Conservation (phyloP, 345 rosid genomes). For the Acer negundo region DNA sequence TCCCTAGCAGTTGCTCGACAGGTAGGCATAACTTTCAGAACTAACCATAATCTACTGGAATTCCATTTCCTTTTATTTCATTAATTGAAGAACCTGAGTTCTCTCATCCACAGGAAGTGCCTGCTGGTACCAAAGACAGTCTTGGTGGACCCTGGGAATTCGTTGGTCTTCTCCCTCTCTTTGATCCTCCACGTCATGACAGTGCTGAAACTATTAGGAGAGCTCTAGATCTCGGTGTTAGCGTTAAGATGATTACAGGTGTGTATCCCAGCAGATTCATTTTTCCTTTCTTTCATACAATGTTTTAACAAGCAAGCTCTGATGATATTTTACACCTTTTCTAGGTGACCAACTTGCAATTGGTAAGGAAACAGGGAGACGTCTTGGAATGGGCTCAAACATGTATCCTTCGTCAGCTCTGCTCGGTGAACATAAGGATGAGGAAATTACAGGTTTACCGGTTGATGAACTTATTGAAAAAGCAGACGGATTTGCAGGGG, state of each 20-base stretch:
- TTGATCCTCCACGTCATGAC: slow-evolving; percentile 83
- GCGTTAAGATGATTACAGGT: slow-evolving; percentile 86
- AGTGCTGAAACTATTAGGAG: slow-evolving; percentile 74
- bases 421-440: slow-evolving; percentile 66
- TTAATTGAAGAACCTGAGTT: background rate
- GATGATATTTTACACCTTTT: background rate
- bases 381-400: slow-evolving; percentile 98
- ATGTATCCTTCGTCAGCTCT: slow-evolving; percentile 94
- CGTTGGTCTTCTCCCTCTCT: slow-evolving; percentile 75
- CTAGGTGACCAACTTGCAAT: slow-evolving; percentile 93
- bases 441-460: slow-evolving; percentile 46
- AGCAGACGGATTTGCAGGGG: slow-evolving; percentile 95
- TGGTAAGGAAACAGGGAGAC: slow-evolving; percentile 90
- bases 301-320: background rate
- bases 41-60: background rate
- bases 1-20: slow-evolving; percentile 87
- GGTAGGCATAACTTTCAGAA: slow-evolving; percentile 32
- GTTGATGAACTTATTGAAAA: slow-evolving; percentile 82
- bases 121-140: slow-evolving; percentile 71
- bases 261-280: background rate
- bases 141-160: slow-evolving; percentile 89
- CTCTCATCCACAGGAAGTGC: slow-evolving; percentile 43
- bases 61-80: background rate
- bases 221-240: slow-evolving; percentile 72
- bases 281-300: background rate